phyloP scores from a whole-genome alignment of 2,329 filamentous ascomycete genomes.

The Xylariaceae sp. region DNA sequence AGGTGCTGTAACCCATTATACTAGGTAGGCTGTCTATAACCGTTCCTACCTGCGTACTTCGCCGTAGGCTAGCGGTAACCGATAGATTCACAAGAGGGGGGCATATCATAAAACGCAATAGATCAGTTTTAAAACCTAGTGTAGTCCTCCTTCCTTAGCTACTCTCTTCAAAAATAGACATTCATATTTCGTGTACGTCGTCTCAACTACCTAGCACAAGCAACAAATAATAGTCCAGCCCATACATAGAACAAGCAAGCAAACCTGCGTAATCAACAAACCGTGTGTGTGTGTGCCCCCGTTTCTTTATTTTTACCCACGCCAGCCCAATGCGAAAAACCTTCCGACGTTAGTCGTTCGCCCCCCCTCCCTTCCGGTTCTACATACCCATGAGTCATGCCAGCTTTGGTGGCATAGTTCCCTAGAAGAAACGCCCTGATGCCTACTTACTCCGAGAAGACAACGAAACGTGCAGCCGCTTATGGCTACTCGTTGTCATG shows the following conservation, averaged over 20 bases:
- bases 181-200: conserved; percentile 26
- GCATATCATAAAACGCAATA: no score
- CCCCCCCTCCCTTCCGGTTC: not conserved
- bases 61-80: no score
- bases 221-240: conserved; percentile 4
- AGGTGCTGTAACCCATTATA: no score
- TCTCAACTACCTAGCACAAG: conserved; percentile 15
- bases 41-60: no score
- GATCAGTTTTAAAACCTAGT: no score
- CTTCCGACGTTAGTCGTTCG: not conserved
- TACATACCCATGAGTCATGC: not conserved
- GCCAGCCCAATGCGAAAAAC: not conserved
- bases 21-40: no score
- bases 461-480: not conserved
- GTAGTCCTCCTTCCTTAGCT: not conserved
- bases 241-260: not conserved
- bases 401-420: not conserved
- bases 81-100: no score
- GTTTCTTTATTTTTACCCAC: not conserved
- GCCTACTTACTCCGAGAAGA: not conserved
- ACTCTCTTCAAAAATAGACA: conserved; percentile 6
- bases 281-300: not conserved
- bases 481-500: not conserved
- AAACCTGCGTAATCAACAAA: not conserved
- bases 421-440: not conserved